Base-by-base conservation (phyloP, 106 monocot species). In the Dendrobium nobile region DNA sequence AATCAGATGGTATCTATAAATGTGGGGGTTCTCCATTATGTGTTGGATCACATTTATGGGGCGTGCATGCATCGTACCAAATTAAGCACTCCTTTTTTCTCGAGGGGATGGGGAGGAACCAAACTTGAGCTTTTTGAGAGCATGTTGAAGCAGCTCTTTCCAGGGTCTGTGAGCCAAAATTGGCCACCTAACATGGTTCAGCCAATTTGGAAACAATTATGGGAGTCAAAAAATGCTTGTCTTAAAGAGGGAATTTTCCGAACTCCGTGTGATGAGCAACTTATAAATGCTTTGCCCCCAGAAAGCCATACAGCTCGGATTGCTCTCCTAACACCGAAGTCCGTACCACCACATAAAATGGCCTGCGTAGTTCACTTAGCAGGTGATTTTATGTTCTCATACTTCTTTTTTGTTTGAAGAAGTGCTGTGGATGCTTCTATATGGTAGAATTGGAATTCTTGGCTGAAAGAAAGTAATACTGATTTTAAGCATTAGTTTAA, bases 331-430 rank as follows among this genome's bases (percentile, higher is more conserved):
- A 56, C 78, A 9, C 99, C 99, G 7, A 95, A 95, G 59, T 84
- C 58, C 86, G 87, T 95, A 54, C 87, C 81, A 20, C 89, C 95
- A 15, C 87, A 99, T 26, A 93, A 95, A 80, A 90, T 95, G 95
- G 92, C 99, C 20, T 99, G 99, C 79, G 91, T 99, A 51, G 91
- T 99, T 81, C 99, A 99, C 86, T 88, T 99, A 11, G 99, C 99
- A 91, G 99, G 99, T 91, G 86, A 75, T 1, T 22, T 83, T 47
- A 85, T 70, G 16, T 77, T 67, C 24, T 77, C 22, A 22, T 41
- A 37, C 20, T 68, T 70, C 37, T 15, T 5, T 67, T 59, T 79
- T 76, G 22, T 20, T 68, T 45, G 33, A 47, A 70, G 18, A 70
- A 75, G 70, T 70, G 18, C 0, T 28, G 11, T 75, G 24, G 61